Evolutionary conservation across 2,329 filamentous ascomycete species (phyloP), one percentile per base, ranked within the genome.

Genomic region (Alternaria burnsii): DNA sequence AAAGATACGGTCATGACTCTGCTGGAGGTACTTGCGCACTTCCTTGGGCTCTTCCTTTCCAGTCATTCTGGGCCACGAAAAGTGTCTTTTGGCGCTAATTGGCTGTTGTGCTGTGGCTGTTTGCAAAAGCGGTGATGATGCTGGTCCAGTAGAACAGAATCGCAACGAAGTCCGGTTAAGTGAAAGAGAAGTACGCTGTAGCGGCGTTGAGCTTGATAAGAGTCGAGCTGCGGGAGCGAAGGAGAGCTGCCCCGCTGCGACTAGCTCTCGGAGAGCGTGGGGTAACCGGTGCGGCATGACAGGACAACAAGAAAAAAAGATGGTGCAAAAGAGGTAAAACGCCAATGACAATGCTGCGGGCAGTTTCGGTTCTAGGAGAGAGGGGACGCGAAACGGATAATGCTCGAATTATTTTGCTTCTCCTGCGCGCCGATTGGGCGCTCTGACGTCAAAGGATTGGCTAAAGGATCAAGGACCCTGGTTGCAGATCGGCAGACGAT

Each of bases 1-100:
- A 70, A 92, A 91, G 71, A 91, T 85, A 61, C 84, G 83, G 71
- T 89, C 86, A 77, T 91, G 89, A 70, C 83, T 84, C 80, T 89
- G 82, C 79, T 85, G 79, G 61, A 90, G 85, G 75, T 90, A 89
- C 64, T 74, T 77, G 60, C 66, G 66, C 26, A 78, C 67, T 64
- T 73, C 71, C 58, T 71, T 63, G 41, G 61, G 41, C 6, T 62
- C 63, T 59, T 68, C 61, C 18, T 68, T 65, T 48, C 58, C 60
- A 30, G 71, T 66, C 72, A 74, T 76, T 20, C 22, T 62, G 28
- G 58, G 58, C 58, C 58, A 61, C 8, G 58, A 61, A 43, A 58
- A 61, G 22, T 61, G 55, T 50, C 58, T 32, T 46, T 61, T 61
- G 24, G 47, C 40, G 24, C 38, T 43, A 22, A 47, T 56, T 5